Percentiles rank a stretch among this genome's conserved stretches.
phyloP scores from a whole-genome alignment of 192 early-diverging fungal genomes.

The Entophlyctis helioformis region DNA sequence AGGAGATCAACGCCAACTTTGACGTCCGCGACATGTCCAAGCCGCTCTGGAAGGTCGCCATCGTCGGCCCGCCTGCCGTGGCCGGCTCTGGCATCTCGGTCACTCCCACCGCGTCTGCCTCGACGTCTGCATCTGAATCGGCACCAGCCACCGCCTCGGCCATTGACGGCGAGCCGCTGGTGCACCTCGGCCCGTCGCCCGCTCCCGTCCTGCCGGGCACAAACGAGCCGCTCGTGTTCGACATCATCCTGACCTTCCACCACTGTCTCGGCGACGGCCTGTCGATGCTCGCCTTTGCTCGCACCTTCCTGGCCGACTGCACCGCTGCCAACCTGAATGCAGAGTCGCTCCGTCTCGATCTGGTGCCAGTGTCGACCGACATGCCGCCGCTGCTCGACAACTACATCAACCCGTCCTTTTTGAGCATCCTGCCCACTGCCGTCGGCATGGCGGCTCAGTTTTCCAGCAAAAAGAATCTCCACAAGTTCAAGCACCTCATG shows the following conservation, averaged over 20 bases:
- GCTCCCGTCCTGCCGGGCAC: too few species aligned
- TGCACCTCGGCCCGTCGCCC: too few species aligned
- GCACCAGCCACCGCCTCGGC: not conserved
- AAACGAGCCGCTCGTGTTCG: slow-evolving; percentile 7
- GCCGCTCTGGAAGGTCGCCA: slow-evolving; percentile 22
- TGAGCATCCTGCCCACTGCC: slow-evolving; percentile 26
- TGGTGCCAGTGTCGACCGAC: slow-evolving; percentile 4
- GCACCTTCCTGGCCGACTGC: slow-evolving; percentile 13
- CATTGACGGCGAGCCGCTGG: too few species aligned
- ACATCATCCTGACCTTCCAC: slow-evolving; percentile 34
- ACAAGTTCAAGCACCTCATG: too few species aligned
- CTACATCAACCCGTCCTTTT: slow-evolving; percentile 19
- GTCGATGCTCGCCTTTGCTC: slow-evolving; percentile 22
- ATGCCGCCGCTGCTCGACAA: slow-evolving; percentile 35
- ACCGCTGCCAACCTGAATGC: slow-evolving; percentile 8
- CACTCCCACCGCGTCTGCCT: not conserved
- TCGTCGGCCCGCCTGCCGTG: slow-evolving; percentile 3
- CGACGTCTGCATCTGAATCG: too few species aligned
- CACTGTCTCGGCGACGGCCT: slow-evolving; percentile 36
- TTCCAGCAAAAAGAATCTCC: too few species aligned
- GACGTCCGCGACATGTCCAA: slow-evolving; percentile 16
- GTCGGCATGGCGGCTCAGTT: too few species aligned
- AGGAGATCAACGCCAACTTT: slow-evolving; percentile 32
- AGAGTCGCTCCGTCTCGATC: slow-evolving; percentile 11
- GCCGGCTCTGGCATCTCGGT: too few species aligned